Conservation (phyloP, 805 yeast genomes). For the Pichia exigua region DNA sequence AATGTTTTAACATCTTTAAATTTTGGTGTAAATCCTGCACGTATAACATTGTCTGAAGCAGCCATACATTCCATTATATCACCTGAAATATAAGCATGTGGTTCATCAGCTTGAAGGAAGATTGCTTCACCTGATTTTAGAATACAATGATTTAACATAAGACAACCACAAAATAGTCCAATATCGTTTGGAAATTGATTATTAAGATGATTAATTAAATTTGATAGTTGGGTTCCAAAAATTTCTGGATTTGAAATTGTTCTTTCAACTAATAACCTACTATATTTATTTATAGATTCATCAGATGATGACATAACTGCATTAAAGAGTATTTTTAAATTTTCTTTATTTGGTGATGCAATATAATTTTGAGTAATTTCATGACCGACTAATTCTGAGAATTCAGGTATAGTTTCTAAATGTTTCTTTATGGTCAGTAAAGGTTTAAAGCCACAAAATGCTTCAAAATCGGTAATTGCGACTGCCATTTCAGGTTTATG, state of each 20-base stretch:
- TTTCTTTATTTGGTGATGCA: constrained; percentile 47
- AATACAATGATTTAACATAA: constrained; percentile 80
- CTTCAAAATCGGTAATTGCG: constrained; percentile 93
- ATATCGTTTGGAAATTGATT: constrained; percentile 88
- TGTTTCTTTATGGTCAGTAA: constrained; percentile 65
- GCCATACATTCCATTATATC: constrained; percentile 99
- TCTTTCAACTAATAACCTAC: constrained; percentile 58
- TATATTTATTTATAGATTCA: constrained; percentile 43
- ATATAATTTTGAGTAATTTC: constrained; percentile 47
- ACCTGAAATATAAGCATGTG: constrained; percentile 95
- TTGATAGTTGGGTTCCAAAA: constrained; percentile 56
- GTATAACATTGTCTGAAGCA: constrained; percentile 94
- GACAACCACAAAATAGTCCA: constrained; percentile 93
- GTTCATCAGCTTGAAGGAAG: constrained; percentile 93
- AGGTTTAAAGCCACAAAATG: constrained; percentile 97
- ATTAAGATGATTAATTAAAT: constrained; percentile 67
- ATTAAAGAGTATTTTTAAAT: constrained; percentile 69
- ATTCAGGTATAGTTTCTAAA: constrained; percentile 69
- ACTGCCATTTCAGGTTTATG: constrained; percentile 99
- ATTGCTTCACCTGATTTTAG: constrained; percentile 90
- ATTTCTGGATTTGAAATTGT: constrained; percentile 51
- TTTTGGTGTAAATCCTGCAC: constrained; percentile 99
- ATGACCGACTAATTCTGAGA: constrained; percentile 59
- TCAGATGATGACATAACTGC: constrained; percentile 81
- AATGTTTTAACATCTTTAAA: constrained; percentile 90